Evolutionary conservation across 768 basidiomycete genomes (phyloP).

Genomic region (Naganishia kalamii): DNA sequence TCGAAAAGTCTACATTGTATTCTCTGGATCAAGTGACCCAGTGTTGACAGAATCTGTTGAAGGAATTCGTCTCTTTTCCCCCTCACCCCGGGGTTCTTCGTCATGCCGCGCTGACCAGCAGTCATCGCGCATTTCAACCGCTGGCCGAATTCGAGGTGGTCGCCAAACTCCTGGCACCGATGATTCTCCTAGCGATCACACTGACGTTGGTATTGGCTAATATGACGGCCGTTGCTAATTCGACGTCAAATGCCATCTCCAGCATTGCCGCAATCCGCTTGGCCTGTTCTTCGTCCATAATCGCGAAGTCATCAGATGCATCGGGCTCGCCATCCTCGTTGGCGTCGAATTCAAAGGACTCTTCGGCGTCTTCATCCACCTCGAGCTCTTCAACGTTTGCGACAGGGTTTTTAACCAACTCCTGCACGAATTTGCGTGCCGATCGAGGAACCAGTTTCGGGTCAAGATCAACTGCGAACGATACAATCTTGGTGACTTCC

Average conservation of each 20-base stretch:
- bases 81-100: neutral
- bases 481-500: slow-evolving; percentile 27
- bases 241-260: slow-evolving; percentile 75
- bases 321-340: slow-evolving; percentile 24
- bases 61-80: neutral
- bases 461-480: slow-evolving; percentile 30
- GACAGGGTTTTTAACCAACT: neutral
- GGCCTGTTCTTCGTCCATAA: slow-evolving; percentile 87
- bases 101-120: too few relatives aligned
- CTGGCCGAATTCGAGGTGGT: slow-evolving; percentile 19
- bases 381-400: slow-evolving; percentile 16
- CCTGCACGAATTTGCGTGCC: slow-evolving; percentile 16
- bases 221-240: slow-evolving; percentile 81
- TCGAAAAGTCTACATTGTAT: neutral
- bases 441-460: slow-evolving; percentile 28
- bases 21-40: too few relatives aligned
- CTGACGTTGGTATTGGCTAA: slow-evolving; percentile 88
- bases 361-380: slow-evolving; percentile 8
- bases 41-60: neutral
- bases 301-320: slow-evolving; percentile 86
- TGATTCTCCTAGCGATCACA: slow-evolving; percentile 73
- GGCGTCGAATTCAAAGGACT: neutral
- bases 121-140: neutral
- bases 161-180: slow-evolving; percentile 49
- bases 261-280: slow-evolving; percentile 75